Evolutionary conservation across 352 stramenopile genomes (phyloP).

Genomic region (Globisporangium megalacanthum): DNA sequence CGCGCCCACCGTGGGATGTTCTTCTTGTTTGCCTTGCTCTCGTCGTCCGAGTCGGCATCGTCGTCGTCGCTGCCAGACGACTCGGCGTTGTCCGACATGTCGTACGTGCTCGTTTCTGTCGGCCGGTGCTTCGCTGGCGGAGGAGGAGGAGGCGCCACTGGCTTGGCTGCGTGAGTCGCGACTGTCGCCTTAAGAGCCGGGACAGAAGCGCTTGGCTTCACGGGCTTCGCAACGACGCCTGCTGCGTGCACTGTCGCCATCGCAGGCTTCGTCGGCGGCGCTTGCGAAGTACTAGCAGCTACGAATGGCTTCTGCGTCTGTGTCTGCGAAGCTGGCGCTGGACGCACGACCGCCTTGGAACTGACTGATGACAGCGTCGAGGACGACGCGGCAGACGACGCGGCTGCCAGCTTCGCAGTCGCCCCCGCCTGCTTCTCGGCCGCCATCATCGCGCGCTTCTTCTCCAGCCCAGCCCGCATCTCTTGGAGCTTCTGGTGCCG

Average conservation of each 20-base stretch:
- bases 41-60: constrained; percentile 29
- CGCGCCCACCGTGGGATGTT: constrained; percentile 80
- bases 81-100: constrained; percentile 79
- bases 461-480: constrained; percentile 63
- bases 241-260: not conserved
- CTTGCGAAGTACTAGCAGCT: not conserved
- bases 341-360: not conserved
- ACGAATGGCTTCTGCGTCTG: not conserved
- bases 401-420: constrained; percentile 17
- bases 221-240: not conserved
- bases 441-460: constrained; percentile 51
- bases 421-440: constrained; percentile 27
- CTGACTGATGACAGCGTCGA: not conserved
- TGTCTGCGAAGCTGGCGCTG: not conserved
- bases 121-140: constrained; percentile 18
- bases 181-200: not conserved
- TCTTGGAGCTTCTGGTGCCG: constrained; percentile 59
- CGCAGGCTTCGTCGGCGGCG: not conserved
- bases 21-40: constrained; percentile 41
- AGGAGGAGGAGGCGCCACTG: not conserved
- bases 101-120: constrained; percentile 37
- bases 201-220: not conserved
- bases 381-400: constrained; percentile 1
- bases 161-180: not conserved
- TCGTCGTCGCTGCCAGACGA: constrained; percentile 44